Conservation (phyloP, 441 rosid species). For the Adansonia rubrostipa region DNA sequence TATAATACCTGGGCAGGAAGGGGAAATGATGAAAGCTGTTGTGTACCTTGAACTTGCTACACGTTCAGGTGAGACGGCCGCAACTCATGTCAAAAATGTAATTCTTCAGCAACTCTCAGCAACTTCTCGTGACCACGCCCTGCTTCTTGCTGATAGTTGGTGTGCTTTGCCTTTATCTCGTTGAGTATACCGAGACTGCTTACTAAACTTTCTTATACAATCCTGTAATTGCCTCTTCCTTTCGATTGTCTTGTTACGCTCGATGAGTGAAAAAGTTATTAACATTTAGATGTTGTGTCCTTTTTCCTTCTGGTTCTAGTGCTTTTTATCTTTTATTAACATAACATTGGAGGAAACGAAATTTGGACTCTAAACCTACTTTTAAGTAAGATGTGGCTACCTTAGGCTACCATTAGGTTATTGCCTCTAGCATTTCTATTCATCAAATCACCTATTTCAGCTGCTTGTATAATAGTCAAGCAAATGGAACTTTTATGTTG, state of each 20-base stretch:
- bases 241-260: not conserved
- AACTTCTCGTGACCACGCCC: conserved; percentile 50
- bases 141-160: conserved; percentile 64
- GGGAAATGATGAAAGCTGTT: conserved; percentile 72
- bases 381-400: not conserved
- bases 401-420: not conserved
- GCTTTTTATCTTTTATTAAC: not conserved
- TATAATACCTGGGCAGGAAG: conserved; percentile 56
- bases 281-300: not conserved
- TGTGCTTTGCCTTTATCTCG: conserved; percentile 54
- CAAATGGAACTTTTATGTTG: not conserved
- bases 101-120: conserved; percentile 66
- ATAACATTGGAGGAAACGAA: not conserved
- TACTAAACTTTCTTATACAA: not conserved
- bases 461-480: not conserved
- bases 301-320: not conserved
- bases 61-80: conserved; percentile 78
- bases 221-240: not conserved
- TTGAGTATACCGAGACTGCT: conserved; percentile 26
- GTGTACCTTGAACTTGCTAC: conserved; percentile 87
- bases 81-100: conserved; percentile 65
- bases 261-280: not conserved
- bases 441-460: not conserved
- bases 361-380: not conserved
- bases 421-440: not conserved